Evolutionary conservation across 345 rosid genomes (phyloP).

Genomic region (Eucalyptus grandis): DNA sequence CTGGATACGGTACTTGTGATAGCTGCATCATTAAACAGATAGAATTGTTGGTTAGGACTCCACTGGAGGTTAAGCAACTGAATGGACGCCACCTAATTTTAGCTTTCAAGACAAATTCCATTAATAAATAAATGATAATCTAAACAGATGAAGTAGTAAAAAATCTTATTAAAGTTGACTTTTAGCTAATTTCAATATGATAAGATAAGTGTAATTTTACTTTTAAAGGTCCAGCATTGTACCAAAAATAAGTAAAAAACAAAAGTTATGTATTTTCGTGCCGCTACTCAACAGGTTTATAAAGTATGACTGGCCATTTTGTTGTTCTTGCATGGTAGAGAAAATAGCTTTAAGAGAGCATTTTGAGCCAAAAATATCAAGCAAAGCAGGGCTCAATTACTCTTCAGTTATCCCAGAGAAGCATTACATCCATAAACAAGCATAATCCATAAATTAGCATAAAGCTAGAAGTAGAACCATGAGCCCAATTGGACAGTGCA

Average conservation of each 20-base stretch:
- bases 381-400: background rate
- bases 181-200: background rate
- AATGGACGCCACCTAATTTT: background rate
- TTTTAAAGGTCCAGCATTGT: background rate
- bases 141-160: background rate
- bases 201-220: background rate
- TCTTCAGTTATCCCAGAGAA: background rate
- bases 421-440: background rate
- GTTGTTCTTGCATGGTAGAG: background rate
- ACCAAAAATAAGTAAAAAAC: background rate
- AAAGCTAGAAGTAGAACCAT: background rate
- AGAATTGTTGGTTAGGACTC: background rate
- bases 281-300: background rate
- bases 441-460: background rate
- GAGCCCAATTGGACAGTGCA: background rate
- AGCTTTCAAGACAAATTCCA: background rate
- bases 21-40: constrained; percentile 31
- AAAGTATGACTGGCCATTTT: background rate
- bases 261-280: background rate
- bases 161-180: background rate
- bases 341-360: background rate
- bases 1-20: constrained; percentile 79
- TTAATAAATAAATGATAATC: background rate
- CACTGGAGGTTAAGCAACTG: background rate
- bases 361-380: background rate